A percentile compares a stretch with the other conserved stretches of the same genome.
Conservation (phyloP, 129 eudicot species). For the Sambucus nigra region DNA sequence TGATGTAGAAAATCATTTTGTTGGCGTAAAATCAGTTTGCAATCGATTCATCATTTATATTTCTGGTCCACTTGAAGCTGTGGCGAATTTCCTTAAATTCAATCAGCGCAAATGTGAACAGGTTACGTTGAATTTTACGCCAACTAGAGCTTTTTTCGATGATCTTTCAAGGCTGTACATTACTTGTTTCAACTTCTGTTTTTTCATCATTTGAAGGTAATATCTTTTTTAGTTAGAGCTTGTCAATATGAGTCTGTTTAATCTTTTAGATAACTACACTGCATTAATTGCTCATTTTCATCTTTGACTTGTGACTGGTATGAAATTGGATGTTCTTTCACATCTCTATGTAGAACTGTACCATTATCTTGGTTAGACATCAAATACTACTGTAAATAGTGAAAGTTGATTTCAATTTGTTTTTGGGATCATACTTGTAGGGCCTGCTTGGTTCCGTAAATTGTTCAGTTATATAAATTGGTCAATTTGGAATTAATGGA, state of each 20-base stretch:
- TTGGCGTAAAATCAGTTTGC: not conserved
- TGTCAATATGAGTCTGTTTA: not conserved
- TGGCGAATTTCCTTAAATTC: not conserved
- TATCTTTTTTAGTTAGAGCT: not conserved
- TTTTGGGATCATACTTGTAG: too few species aligned
- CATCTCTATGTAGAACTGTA: not conserved
- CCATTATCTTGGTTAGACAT: too few species aligned
- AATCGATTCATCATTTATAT: not conserved
- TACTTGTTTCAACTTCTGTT: not conserved
- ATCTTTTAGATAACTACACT: not conserved
- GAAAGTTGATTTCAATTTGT: too few species aligned
- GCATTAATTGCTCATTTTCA: not conserved
- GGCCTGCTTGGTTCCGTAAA: too few species aligned
- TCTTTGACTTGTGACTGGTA: not conserved
- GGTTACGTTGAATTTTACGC: not conserved
- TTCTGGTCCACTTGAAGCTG: too few species aligned
- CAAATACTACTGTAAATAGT: too few species aligned
- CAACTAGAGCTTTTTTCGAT: not conserved
- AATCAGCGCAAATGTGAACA: not conserved
- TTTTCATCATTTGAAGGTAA: not conserved
- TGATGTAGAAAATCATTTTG: not conserved
- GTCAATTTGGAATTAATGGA: too few species aligned
- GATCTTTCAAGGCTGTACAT: not conserved
- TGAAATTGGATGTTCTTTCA: not conserved
- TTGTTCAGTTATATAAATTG: too few species aligned